These are phyloP conservation scores for Orbilia blumenaviensis DNA, from an alignment of 2,329 filamentous ascomycete species.

Conservation along the genomic window DNA sequence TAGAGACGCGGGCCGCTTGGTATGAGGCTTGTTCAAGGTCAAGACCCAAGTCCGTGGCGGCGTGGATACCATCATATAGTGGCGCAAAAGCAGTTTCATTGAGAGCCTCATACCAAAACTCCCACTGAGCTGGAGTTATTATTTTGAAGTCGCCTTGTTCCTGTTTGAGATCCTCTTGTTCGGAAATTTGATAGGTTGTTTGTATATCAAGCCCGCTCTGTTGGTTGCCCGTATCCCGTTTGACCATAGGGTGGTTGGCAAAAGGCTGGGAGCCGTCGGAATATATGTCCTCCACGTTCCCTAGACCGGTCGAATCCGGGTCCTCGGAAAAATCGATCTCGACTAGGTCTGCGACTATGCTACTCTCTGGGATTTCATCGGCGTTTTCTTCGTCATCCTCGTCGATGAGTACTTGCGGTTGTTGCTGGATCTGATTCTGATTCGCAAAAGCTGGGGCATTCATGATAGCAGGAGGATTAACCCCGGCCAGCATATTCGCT, in stretches of 20 bases:
- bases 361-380: too few relatives aligned
- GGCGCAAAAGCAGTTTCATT: constrained; percentile 3
- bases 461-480: background rate
- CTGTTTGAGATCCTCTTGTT: background rate
- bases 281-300: background rate
- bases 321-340: background rate
- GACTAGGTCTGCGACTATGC: background rate
- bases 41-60: background rate
- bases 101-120: constrained; percentile 15
- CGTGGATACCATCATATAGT: constrained; percentile 3
- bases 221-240: background rate
- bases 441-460: background rate
- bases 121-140: constrained; percentile 13
- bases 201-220: background rate
- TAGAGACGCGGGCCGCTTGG: background rate
- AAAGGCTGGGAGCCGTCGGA: background rate
- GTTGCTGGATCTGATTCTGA: background rate
- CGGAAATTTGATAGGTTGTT: background rate
- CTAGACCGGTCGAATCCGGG: constrained; percentile 1
- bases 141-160: background rate
- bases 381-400: background rate
- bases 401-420: background rate
- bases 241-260: background rate
- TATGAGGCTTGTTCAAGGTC: constrained; percentile 6
- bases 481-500: background rate